phyloP scores from a whole-genome alignment of 2,329 filamentous ascomycete species.

The Diaporthe helianthi region DNA sequence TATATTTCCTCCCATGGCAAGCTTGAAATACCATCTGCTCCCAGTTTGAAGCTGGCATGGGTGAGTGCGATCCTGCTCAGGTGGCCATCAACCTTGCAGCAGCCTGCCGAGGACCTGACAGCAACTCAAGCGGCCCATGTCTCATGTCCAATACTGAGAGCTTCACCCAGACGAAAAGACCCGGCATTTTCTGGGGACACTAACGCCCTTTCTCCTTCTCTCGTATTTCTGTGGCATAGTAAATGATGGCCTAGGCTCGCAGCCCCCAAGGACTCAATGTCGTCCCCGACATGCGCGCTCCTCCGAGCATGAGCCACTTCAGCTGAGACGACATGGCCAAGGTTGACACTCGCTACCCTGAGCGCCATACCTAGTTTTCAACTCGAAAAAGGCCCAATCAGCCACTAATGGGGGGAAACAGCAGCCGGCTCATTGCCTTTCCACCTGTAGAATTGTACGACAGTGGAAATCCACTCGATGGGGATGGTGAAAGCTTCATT shows the following conservation, averaged over 20 bases:
- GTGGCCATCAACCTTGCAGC: too few species aligned
- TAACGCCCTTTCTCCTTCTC: background rate
- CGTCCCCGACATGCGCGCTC: background rate
- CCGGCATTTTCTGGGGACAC: background rate
- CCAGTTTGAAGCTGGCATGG: background rate
- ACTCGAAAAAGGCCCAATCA: background rate
- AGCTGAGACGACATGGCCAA: conserved; percentile 12
- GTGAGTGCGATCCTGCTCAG: background rate
- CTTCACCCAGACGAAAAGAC: background rate
- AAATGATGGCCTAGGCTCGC: background rate
- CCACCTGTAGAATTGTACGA: background rate
- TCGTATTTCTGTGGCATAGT: background rate
- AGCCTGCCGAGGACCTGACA: too few species aligned
- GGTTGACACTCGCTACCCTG: conserved; percentile 4
- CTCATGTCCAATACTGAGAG: background rate
- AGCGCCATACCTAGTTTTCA: background rate
- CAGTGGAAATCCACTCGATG: background rate
- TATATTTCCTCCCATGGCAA: background rate
- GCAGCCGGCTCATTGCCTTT: background rate
- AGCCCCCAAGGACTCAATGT: background rate
- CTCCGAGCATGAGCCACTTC: background rate
- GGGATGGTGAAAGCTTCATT: conserved; percentile 11
- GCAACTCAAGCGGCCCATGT: too few species aligned
- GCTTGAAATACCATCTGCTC: conserved; percentile 1
- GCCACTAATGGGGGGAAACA: background rate